phyloP scores from a whole-genome alignment of 495 filamentous ascomycete species.

The Aspergillus carlsbadensis region DNA sequence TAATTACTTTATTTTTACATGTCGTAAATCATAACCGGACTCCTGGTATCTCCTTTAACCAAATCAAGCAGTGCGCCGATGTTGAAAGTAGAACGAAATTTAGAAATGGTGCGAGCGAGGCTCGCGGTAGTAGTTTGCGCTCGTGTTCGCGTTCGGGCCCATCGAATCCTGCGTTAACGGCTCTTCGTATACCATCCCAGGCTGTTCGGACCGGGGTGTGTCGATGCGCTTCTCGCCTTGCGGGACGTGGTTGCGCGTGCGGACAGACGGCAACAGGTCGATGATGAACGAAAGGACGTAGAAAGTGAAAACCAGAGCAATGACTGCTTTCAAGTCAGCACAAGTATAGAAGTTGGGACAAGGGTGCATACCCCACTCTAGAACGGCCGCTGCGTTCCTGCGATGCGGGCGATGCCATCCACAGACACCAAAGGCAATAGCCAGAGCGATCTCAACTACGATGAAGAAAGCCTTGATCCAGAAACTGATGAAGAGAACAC shows the following conservation, averaged over 20 bases:
- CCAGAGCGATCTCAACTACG: conserved; percentile 72
- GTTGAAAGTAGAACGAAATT: not conserved
- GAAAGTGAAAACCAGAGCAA: conserved; percentile 87
- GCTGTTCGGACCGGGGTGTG: conserved; percentile 19
- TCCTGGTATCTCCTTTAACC: not conserved
- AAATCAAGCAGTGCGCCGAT: not conserved
- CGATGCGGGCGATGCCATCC: conserved; percentile 16
- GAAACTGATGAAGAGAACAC: conserved; percentile 72
- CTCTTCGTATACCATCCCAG: conserved; percentile 31
- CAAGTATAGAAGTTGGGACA: not conserved
- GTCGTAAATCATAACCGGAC: conserved; percentile 1
- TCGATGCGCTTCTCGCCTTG: conserved; percentile 42
- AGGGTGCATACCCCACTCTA: conserved; percentile 64
- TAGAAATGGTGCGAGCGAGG: conserved; percentile 21
- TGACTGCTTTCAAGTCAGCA: conserved; percentile 39
- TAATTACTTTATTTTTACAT: conserved; percentile 2
- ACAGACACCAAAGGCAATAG: conserved; percentile 58
- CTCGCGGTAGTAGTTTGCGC: conserved; percentile 30
- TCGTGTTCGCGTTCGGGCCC: conserved; percentile 31
- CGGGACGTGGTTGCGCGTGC: conserved; percentile 54
- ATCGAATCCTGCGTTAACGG: conserved; percentile 40
- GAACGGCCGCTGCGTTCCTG: conserved; percentile 57
- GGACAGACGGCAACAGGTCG: conserved; percentile 79
- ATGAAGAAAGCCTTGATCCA: conserved; percentile 81
- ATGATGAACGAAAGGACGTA: conserved; percentile 87